phyloP scores from a whole-genome alignment of 2,329 filamentous ascomycete species.

The Fusarium humuli region DNA sequence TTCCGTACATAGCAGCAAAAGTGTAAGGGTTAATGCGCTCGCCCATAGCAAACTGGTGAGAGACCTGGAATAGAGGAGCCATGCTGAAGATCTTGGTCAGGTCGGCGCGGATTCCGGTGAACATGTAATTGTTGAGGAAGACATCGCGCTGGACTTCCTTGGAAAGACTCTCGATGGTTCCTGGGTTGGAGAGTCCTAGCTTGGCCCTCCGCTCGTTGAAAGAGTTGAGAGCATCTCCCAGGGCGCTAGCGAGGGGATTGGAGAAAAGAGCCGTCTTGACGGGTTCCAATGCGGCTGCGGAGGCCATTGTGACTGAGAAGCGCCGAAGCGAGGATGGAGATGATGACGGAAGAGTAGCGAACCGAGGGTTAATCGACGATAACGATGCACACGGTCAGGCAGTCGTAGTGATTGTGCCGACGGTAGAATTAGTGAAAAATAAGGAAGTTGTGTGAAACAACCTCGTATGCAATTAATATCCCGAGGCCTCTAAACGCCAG shows the following conservation, averaged over 20 bases:
- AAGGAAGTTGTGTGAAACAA: constrained; percentile 38
- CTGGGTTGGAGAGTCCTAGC: constrained; percentile 91
- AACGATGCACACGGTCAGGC: constrained; percentile 28
- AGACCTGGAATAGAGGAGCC: constrained; percentile 94
- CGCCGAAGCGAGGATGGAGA: constrained; percentile 41
- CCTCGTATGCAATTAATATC: constrained; percentile 42
- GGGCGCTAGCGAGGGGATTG: constrained; percentile 76
- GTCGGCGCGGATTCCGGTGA: constrained; percentile 94
- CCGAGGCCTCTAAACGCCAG: constrained; percentile 47
- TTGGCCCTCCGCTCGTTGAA: constrained; percentile 89
- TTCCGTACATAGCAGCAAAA: constrained; percentile 94
- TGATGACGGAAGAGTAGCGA: constrained; percentile 44
- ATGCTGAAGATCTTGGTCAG: constrained; percentile 97
- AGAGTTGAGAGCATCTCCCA: constrained; percentile 81
- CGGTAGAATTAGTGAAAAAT: constrained; percentile 20
- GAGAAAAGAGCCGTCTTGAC: constrained; percentile 72
- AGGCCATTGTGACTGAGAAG: constrained; percentile 61
- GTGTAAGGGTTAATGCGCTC: constrained; percentile 94
- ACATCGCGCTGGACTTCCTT: constrained; percentile 97
- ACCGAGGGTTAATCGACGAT: constrained; percentile 34
- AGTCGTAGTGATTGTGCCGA: constrained; percentile 7
- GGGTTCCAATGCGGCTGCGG: constrained; percentile 63
- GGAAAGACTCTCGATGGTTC: constrained; percentile 88
- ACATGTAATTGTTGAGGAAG: constrained; percentile 95
- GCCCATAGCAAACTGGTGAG: constrained; percentile 95